phyloP scores from a whole-genome alignment of 1,139 yeast genomes.

The Oligophagozyma castellii region DNA sequence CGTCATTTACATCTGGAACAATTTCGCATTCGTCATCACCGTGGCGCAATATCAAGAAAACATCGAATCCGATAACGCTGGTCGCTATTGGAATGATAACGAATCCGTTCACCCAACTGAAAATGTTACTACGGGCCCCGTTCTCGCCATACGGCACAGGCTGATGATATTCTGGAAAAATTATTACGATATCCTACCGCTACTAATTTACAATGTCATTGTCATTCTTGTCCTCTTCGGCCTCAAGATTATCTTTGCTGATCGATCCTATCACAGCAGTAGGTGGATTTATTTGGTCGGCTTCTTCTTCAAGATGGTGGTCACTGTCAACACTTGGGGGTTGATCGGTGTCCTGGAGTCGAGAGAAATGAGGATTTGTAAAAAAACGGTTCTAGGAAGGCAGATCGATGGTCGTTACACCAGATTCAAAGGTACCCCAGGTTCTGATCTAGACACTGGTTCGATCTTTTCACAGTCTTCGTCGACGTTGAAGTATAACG shows the following conservation, averaged over 20 bases:
- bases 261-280: conserved; percentile 2
- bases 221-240: conserved; percentile 10
- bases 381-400: conserved; percentile 21
- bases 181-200: conserved; percentile 17
- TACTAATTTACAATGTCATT: conserved; percentile 14
- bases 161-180: conserved; percentile 14
- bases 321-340: conserved; percentile 24
- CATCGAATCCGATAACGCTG: not conserved
- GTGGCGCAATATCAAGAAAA: not conserved
- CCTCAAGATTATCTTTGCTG: conserved; percentile 9
- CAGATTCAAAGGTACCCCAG: no score
- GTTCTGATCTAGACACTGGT: no score
- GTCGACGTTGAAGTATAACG: no score
- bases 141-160: no score
- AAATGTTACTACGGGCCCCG: not conserved
- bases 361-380: conserved; percentile 15
- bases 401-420: conserved; percentile 19
- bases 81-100: conserved; percentile 1
- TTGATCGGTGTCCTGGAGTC: conserved; percentile 18
- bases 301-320: conserved; percentile 14
- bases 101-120: conserved; percentile 1
- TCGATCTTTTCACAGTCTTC: no score
- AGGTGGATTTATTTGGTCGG: conserved; percentile 17
- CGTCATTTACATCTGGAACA: conserved; percentile 12
- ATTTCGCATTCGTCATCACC: conserved; percentile 16